A percentile compares a stretch with the other conserved stretches of the same genome.
These are phyloP conservation scores for Kalmanozyma brasiliensis DNA, from an alignment of 1,284 basidiomycete genomes.

Conservation along the genomic window DNA sequence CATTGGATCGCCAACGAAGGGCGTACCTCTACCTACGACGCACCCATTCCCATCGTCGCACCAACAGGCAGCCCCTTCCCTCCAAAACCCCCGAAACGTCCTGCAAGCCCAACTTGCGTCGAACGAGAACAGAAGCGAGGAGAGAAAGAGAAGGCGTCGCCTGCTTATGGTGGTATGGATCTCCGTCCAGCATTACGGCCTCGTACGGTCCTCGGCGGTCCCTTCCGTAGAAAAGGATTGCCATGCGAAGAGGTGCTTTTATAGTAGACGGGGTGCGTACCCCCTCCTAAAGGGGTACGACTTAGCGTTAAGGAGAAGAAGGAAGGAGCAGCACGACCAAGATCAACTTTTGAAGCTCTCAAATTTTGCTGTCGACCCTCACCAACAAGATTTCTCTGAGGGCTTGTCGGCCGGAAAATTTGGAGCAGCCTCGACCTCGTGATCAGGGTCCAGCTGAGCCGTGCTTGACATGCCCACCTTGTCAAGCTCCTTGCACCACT, in stretches of 20 bases:
- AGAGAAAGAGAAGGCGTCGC: not conserved
- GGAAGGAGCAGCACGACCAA: slow-evolving; percentile 7
- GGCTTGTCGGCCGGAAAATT: slow-evolving; percentile 13
- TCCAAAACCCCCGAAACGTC: slow-evolving; percentile 1
- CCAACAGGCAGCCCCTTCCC: not conserved
- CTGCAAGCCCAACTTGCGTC: slow-evolving; percentile 9
- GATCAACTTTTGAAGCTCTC: no score
- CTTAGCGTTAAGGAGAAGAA: slow-evolving; percentile 51
- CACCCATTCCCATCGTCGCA: slow-evolving; percentile 58
- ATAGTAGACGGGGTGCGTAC: slow-evolving; percentile 52
- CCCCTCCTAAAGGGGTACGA: slow-evolving; percentile 39
- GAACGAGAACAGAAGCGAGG: slow-evolving; percentile 9
- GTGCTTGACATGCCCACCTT: slow-evolving; percentile 5
- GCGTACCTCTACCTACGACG: slow-evolving; percentile 40
- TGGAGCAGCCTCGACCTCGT: no score
- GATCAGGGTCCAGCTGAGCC: slow-evolving; percentile 8
- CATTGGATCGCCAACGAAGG: slow-evolving; percentile 48
- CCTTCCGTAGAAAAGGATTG: slow-evolving; percentile 10
- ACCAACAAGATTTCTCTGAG: slow-evolving; percentile 6
- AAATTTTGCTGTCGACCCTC: no score
- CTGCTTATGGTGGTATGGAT: slow-evolving; percentile 26
- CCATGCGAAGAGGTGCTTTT: slow-evolving; percentile 58
- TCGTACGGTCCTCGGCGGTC: slow-evolving; percentile 55
- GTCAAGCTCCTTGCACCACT: not conserved
- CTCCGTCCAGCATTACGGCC: slow-evolving; percentile 58